Base-by-base conservation (phyloP, 2,329 filamentous ascomycete species). In the Diplodia intermedia region DNA sequence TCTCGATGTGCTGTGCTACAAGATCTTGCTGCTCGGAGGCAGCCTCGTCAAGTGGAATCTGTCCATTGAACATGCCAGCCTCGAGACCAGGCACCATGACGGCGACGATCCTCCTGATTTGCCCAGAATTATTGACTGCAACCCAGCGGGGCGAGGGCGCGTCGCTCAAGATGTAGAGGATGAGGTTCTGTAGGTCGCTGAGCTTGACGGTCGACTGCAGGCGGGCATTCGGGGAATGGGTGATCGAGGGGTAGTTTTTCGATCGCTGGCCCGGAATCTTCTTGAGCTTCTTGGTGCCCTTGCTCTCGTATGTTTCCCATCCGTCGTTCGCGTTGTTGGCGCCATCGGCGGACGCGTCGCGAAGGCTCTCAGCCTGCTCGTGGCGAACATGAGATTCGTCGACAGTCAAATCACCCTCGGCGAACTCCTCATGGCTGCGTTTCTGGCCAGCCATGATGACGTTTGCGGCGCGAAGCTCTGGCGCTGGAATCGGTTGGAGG, bases 61-160 rank as follows among this genome's bases (percentile, higher is more conserved):
- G 81, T 43, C 87, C 85, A 77, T 91, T 88, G 80, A 98, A 97
- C 91, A 98, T 95, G 70, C 89, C 91, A 74, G 92, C 87, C 76
- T 98, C 94, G 29, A 99, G 81, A 0, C 95, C 95, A 12, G 95
- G 95, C 12, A 97, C 89, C 91, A 97, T 94, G 71, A 99, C 82
- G 50, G 92, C 87, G 36, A 98, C 94, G 36, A 96, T 90, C 80
- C 95, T 96, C 68, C 81, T 81, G 50, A 90, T 83, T 69, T 82
- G 80, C 20, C 78, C 79, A 54, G 85, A 85, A 74, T 89, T 84
- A 70, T 82, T 83, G 68, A 90, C 80, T 36, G 86, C 85, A 18
- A 88, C 84, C 87, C 87, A 90, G 74, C 88, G 86, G n/a, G 88
- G 88, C 31, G 85, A 84, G 38, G 83, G 79, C 12, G 77, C 86